Evolutionary conservation across 1,139 yeast genomes (phyloP), one percentile per base, ranked within the genome.

Genomic region (Lodderomyces pseudojiufengensis): DNA sequence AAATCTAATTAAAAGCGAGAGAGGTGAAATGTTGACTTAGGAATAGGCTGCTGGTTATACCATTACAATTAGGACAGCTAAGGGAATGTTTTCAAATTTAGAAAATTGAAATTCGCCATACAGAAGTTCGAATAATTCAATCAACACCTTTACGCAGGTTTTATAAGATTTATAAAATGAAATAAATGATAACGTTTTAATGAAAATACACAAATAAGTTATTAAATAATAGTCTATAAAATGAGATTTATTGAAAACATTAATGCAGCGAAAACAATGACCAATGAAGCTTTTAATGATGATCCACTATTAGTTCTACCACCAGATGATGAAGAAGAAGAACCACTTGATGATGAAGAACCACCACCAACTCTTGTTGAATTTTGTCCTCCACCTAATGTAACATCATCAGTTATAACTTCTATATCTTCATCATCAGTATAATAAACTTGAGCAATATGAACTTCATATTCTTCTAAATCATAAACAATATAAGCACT

Each of bases 401-500:
- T 36, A 15, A 37, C 30, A 20, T 7, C 12, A n/a, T 10, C 10
- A 4, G 35, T 27, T 9, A 40, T 32, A 15, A 40, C 29, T 27
- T 39, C 42, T 9, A 39, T 29, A 30, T 39, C 38, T 28, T 39
- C 40, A 22, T 33, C 37, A 20, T 37, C 28, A 15, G 74, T 53
- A 32, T 54, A 52, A 37, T 59, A 61, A 5, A 80, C 82, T 47
- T 75, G 85, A 1, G 94, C 96, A 36, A 88, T 41, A 1, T 82
- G 79, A 21, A 87, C 65, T 50, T 79, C 77, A 37, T 64, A 59
- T 44, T 73, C 75, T 23, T 83, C 88, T 44, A 86, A 62, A 57
- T 88, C 94, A 49, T 75, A 86, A 29, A 86, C 95, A 37, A 80
- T 76, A 54, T 87, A 87, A 7, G 85, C 88, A 36, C 76, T 68